Conservation (phyloP, 148 eudicot species). For the Persicaria tinctoria region DNA sequence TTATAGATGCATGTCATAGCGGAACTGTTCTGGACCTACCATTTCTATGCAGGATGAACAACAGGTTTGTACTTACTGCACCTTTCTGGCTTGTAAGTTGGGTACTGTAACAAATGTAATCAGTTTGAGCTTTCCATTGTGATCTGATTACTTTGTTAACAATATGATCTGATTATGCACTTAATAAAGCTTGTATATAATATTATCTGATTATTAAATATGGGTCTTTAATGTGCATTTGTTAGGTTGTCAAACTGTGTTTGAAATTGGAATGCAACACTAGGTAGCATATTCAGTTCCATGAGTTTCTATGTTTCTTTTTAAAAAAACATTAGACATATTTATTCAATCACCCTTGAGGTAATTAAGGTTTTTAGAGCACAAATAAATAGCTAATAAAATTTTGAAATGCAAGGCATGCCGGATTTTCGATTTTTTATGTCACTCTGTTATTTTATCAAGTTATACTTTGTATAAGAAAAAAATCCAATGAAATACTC, state of each 20-base stretch:
- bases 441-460: background rate
- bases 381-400: background rate
- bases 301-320: background rate
- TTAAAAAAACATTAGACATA: background rate
- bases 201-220: background rate
- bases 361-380: background rate
- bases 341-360: background rate
- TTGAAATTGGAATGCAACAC: background rate
- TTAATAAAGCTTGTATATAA: background rate
- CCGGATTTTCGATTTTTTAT: background rate
- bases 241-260: background rate
- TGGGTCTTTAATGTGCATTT: background rate
- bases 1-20: slow-evolving; percentile 95
- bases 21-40: slow-evolving; percentile 91
- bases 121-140: background rate
- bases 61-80: slow-evolving; percentile 39
- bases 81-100: background rate
- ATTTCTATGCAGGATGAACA: slow-evolving; percentile 77
- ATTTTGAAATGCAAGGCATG: background rate
- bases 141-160: background rate
- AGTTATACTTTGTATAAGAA: background rate
- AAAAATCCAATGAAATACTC: background rate
- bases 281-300: background rate
- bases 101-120: background rate
- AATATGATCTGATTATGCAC: background rate